These are phyloP conservation scores for Boletellus deceptivus DNA, from an alignment of 1,284 basidiomycete species.

Conservation along the genomic window DNA sequence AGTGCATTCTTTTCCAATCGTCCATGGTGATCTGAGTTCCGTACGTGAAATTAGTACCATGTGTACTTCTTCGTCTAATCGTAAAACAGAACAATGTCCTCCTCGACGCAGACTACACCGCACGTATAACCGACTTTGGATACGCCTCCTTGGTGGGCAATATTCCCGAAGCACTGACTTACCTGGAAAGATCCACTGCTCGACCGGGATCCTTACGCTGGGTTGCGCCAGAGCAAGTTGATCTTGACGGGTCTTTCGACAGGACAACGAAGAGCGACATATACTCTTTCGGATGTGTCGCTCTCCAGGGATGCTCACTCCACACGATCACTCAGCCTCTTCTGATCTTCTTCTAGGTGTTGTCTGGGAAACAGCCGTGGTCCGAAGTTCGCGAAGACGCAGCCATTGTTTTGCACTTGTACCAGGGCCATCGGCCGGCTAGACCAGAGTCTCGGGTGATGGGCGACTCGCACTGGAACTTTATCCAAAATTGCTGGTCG, in stretches of 20 bases:
- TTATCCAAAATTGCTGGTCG: background rate
- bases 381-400: background rate
- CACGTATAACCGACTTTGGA: constrained; percentile 15
- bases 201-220: constrained; percentile 17
- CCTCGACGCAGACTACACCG: constrained; percentile 10
- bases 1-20: constrained; percentile 18
- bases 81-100: constrained; percentile 18
- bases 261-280: background rate
- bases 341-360: background rate
- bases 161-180: constrained; percentile 10
- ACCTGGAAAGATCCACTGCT: constrained; percentile 13
- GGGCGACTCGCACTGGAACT: background rate
- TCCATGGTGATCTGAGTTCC: constrained; percentile 19
- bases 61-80: background rate
- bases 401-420: background rate
- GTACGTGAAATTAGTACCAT: constrained; percentile 3
- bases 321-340: too few species aligned
- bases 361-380: background rate
- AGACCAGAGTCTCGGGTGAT: background rate
- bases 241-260: background rate
- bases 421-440: constrained; percentile 1
- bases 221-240: constrained; percentile 12
- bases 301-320: background rate
- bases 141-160: constrained; percentile 6
- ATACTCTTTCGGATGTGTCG: background rate